These are phyloP conservation scores for Pyrus pyrifolia DNA, from an alignment of 306 rosid species.

Conservation along the genomic window DNA sequence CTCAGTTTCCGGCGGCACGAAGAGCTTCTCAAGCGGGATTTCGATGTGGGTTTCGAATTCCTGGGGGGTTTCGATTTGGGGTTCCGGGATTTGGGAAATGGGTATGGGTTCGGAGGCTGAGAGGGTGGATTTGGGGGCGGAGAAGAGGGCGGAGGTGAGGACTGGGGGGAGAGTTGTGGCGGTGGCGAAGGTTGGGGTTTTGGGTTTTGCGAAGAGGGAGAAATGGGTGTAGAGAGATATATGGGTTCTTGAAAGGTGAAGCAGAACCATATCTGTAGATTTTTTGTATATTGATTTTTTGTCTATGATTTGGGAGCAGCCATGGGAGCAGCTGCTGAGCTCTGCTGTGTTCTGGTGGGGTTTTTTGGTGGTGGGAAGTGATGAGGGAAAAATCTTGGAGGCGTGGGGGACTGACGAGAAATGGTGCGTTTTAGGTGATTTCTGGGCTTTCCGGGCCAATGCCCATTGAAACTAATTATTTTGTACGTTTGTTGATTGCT, in stretches of 20 bases:
- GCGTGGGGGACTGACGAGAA: background rate
- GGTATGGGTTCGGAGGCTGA: conserved; percentile 44
- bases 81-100: conserved; percentile 11
- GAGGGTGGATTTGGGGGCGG: conserved; percentile 40
- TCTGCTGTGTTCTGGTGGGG: background rate
- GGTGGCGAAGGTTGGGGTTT: background rate
- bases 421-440: background rate
- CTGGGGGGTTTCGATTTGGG: conserved; percentile 10
- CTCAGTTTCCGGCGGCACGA: conserved; percentile 75
- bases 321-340: background rate
- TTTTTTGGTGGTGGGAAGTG: background rate
- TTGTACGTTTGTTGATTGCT: background rate
- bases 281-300: background rate
- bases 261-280: conserved; percentile 35
- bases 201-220: conserved; percentile 16
- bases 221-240: conserved; percentile 16
- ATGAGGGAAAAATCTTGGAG: background rate
- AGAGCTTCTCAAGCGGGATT: conserved; percentile 55
- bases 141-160: conserved; percentile 8
- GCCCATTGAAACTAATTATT: background rate
- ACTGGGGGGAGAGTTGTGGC: conserved; percentile 16
- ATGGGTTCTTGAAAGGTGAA: conserved; percentile 39
- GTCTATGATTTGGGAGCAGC: background rate
- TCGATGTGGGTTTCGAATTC: conserved; percentile 21
- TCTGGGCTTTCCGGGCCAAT: background rate